These are phyloP conservation scores for Coniochaeta prunicola DNA, from an alignment of 2,329 filamentous ascomycete genomes.

Conservation along the genomic window DNA sequence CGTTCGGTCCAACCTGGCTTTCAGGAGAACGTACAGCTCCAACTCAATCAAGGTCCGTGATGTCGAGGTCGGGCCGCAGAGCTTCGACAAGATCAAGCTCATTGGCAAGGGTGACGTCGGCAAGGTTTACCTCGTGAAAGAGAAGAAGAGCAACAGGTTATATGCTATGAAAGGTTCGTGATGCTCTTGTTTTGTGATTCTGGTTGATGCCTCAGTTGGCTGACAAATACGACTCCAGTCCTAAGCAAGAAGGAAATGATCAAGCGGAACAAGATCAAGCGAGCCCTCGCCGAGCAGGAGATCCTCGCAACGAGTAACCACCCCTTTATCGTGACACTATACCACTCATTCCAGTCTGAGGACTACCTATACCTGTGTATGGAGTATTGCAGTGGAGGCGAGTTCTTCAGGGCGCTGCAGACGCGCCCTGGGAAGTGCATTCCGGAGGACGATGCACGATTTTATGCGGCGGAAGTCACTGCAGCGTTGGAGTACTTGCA, in stretches of 20 bases:
- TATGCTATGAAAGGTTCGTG: constrained; percentile 96
- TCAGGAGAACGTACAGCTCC: constrained; percentile 93
- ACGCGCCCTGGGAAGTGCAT: constrained; percentile 96
- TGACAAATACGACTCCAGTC: constrained; percentile 51
- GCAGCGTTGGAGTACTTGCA: constrained; percentile 95
- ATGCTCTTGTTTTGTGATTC: background rate
- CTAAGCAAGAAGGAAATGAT: constrained; percentile 99
- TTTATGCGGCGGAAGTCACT: constrained; percentile 96
- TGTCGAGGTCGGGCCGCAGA: constrained; percentile 89
- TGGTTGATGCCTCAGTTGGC: constrained; percentile 11
- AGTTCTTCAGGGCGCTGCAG: constrained; percentile 96
- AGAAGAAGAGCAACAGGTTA: constrained; percentile 92
- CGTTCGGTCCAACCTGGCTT: constrained; percentile 46
- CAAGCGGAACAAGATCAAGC: constrained; percentile 99
- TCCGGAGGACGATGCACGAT: constrained; percentile 90
- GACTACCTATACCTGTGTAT: constrained; percentile 99
- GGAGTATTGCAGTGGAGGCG: constrained; percentile 98
- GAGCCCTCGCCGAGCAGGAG: constrained; percentile 93
- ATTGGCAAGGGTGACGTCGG: constrained; percentile 98
- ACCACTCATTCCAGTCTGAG: constrained; percentile 98
- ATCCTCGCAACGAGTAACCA: constrained; percentile 98
- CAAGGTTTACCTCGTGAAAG: constrained; percentile 93
- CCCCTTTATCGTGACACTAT: constrained; percentile 96
- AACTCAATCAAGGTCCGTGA: constrained; percentile 98
- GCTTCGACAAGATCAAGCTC: constrained; percentile 99